Evolutionary conservation across 2,329 filamentous ascomycete genomes (phyloP).

Genomic region (Fusarium aywerte): DNA sequence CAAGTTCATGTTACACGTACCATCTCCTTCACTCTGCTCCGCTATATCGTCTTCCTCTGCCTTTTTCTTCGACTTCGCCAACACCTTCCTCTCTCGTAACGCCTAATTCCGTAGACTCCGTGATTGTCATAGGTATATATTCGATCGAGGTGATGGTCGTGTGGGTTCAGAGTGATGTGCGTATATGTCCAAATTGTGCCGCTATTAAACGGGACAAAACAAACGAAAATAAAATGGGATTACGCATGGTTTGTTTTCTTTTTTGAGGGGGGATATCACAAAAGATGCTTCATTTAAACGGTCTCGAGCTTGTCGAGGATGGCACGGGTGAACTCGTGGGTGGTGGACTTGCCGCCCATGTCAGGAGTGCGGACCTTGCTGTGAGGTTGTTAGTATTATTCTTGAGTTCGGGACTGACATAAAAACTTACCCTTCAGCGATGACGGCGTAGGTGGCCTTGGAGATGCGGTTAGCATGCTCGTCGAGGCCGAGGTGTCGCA

Average conservation of each 20-base stretch:
- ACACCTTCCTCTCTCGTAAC: slow-evolving; percentile 28
- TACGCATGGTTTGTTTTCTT: slow-evolving; percentile 34
- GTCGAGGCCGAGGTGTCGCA: slow-evolving; percentile 95
- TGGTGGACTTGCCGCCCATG: slow-evolving; percentile 92
- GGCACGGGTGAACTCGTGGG: slow-evolving; percentile 93
- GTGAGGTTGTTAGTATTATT: slow-evolving; percentile 57
- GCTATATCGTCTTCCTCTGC: slow-evolving; percentile 20
- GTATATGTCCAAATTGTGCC: slow-evolving; percentile 20
- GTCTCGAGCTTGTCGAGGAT: slow-evolving; percentile 96
- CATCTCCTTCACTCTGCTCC: slow-evolving; percentile 33
- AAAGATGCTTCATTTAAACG: slow-evolving; percentile 59
- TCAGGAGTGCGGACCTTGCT: slow-evolving; percentile 91
- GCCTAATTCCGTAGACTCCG: slow-evolving; percentile 36
- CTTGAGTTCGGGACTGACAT: no score
- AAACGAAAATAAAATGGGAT: slow-evolving; percentile 29
- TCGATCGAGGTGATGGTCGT: slow-evolving; percentile 35
- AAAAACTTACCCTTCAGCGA: slow-evolving; percentile 86
- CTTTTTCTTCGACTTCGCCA: slow-evolving; percentile 22
- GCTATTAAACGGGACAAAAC: slow-evolving; percentile 9
- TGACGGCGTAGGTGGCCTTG: slow-evolving; percentile 80
- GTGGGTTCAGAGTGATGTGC: slow-evolving; percentile 11
- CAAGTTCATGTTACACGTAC: slow-evolving; percentile 45
- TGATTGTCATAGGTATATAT: slow-evolving; percentile 37
- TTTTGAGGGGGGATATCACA: slow-evolving; percentile 39
- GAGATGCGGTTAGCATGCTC: slow-evolving; percentile 99